These are phyloP conservation scores for Aurantiochytrium sp. DNA, from an alignment of 108 stramenopile species.

Conservation along the genomic window DNA sequence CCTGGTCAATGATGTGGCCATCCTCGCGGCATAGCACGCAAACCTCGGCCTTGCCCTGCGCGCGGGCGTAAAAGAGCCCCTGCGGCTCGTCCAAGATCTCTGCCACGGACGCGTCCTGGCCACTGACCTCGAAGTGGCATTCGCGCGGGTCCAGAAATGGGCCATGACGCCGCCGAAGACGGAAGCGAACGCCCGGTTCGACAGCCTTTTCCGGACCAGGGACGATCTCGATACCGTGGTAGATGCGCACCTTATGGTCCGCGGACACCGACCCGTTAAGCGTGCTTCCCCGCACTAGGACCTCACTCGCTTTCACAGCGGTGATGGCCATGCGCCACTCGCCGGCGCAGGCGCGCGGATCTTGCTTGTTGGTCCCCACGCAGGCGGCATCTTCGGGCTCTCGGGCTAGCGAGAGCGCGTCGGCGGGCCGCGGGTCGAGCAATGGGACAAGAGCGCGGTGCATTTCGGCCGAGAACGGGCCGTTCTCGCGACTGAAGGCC, in stretches of 20 bases:
- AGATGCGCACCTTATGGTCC: background rate
- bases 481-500: background rate
- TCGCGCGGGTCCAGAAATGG: background rate
- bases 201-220: background rate
- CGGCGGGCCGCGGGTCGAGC: background rate
- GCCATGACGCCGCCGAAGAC: background rate
- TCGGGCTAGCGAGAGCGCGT: background rate
- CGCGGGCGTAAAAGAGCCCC: background rate
- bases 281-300: background rate
- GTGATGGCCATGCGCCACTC: background rate
- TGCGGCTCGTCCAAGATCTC: background rate
- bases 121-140: constrained; percentile 3
- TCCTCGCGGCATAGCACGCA: background rate
- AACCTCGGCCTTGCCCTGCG: background rate
- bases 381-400: background rate
- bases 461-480: constrained; percentile 4
- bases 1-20: constrained; percentile 10
- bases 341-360: background rate
- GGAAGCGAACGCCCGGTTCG: background rate
- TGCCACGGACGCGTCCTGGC: background rate
- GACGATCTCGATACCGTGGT: background rate
- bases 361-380: background rate
- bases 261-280: background rate
- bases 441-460: background rate
- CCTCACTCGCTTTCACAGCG: background rate